Conservation (phyloP, 768 basidiomycete species). For the Auriscalpium microsporum region DNA sequence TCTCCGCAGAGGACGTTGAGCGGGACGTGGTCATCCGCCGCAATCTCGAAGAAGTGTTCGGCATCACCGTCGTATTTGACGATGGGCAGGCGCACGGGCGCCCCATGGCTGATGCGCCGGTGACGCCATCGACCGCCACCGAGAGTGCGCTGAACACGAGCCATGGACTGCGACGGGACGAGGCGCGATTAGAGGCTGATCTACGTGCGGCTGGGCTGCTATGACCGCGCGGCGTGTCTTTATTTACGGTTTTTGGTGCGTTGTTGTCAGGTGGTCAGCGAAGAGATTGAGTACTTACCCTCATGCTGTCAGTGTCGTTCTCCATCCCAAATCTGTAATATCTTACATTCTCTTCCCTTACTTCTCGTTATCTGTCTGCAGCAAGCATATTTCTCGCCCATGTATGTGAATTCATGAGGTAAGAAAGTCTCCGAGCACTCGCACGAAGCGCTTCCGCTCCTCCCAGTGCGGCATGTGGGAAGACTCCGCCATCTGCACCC, state of each 20-base stretch:
- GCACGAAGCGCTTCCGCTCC: slow-evolving; percentile 24
- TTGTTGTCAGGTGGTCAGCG: background rate
- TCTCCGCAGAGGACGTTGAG: slow-evolving; percentile 6
- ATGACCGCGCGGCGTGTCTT: background rate
- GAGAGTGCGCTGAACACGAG: background rate
- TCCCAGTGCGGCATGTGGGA: slow-evolving; percentile 26
- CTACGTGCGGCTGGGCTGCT: slow-evolving; percentile 12
- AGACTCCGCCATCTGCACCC: slow-evolving; percentile 24
- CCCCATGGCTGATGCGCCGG: background rate
- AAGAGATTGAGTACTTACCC: background rate
- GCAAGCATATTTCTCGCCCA: background rate
- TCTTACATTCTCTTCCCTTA: no score
- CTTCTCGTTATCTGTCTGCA: background rate
- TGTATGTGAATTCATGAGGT: background rate
- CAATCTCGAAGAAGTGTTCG: slow-evolving; percentile 12
- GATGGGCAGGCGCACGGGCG: background rate
- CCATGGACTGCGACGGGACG: background rate
- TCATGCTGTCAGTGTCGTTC: background rate
- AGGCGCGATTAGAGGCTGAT: slow-evolving; percentile 9
- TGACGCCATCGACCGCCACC: background rate
- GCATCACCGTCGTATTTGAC: slow-evolving; percentile 4
- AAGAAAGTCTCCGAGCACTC: slow-evolving; percentile 22
- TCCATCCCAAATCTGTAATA: no score
- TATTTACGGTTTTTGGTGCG: background rate
- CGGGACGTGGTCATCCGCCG: slow-evolving; percentile 5